These are phyloP conservation scores for Tetrapisispora nanseiensis DNA, from an alignment of 805 yeast species.

Conservation along the genomic window DNA sequence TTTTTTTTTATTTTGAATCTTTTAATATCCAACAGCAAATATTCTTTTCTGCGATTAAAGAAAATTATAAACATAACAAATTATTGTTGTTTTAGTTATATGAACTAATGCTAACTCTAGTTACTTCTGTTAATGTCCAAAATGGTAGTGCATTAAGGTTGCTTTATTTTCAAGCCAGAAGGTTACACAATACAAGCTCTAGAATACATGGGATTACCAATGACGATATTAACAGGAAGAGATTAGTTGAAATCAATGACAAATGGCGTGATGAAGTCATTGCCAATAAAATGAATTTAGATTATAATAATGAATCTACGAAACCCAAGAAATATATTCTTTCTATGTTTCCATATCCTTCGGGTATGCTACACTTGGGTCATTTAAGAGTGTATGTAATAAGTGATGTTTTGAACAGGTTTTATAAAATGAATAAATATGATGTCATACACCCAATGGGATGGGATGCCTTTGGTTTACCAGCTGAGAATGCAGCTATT, in stretches of 20 bases:
- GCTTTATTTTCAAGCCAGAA: background rate
- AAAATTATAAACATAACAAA: too few species aligned
- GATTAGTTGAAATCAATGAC: conserved; percentile 13
- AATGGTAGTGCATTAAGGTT: too few species aligned
- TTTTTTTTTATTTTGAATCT: too few species aligned
- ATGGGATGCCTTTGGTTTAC: conserved; percentile 98
- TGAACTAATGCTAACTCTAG: too few species aligned
- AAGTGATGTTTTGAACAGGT: conserved; percentile 74
- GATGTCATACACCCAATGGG: conserved; percentile 94
- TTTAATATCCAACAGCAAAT: too few species aligned
- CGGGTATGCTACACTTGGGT: conserved; percentile 88
- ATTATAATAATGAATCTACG: conserved; percentile 2
- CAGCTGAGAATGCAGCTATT: conserved; percentile 97
- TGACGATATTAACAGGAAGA: background rate
- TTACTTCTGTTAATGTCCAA: too few species aligned
- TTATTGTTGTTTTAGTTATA: too few species aligned
- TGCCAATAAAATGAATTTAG: conserved; percentile 8
- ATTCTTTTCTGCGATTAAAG: too few species aligned
- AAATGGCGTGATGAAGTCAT: conserved; percentile 24
- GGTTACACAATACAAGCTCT: too few species aligned
- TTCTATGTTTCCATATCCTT: conserved; percentile 94
- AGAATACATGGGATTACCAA: too few species aligned
- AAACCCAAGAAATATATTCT: conserved; percentile 44
- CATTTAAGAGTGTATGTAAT: conserved; percentile 90
- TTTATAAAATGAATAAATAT: conserved; percentile 63